Evolutionary conservation across 306 rosid genomes (phyloP).

Genomic region (Quercus mongolica): DNA sequence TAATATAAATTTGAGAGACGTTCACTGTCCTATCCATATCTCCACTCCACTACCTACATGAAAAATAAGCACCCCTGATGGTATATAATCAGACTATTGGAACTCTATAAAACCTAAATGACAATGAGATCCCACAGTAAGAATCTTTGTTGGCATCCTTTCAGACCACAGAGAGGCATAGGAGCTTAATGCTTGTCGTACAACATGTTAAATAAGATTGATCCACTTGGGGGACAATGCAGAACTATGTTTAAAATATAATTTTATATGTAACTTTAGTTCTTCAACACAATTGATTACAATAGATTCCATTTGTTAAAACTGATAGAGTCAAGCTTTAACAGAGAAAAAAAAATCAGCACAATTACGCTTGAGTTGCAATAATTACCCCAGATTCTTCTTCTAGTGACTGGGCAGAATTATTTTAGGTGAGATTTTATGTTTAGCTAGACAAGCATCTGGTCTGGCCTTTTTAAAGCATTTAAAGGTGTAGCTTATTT

Average conservation of each 20-base stretch:
- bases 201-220: neutral
- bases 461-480: neutral
- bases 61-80: neutral
- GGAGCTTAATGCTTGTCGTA: neutral
- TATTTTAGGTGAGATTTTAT: neutral
- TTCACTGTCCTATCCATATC: neutral
- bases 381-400: neutral
- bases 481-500: neutral
- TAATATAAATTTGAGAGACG: neutral
- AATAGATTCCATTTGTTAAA: neutral
- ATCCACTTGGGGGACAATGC: neutral
- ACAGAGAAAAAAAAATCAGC: no score
- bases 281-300: neutral
- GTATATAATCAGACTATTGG: neutral
- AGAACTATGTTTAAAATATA: neutral
- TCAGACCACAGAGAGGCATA: neutral
- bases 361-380: neutral
- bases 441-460: neutral
- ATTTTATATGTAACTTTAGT: neutral
- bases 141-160: neutral
- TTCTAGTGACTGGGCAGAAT: neutral
- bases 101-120: neutral
- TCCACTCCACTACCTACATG: constrained; percentile 6
- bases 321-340: neutral
- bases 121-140: neutral